A percentile compares a stretch with the other conserved stretches of the same genome.
Evolutionary conservation across 1,284 basidiomycete species (phyloP).

Genomic region (Fomitiporia mediterranea): DNA sequence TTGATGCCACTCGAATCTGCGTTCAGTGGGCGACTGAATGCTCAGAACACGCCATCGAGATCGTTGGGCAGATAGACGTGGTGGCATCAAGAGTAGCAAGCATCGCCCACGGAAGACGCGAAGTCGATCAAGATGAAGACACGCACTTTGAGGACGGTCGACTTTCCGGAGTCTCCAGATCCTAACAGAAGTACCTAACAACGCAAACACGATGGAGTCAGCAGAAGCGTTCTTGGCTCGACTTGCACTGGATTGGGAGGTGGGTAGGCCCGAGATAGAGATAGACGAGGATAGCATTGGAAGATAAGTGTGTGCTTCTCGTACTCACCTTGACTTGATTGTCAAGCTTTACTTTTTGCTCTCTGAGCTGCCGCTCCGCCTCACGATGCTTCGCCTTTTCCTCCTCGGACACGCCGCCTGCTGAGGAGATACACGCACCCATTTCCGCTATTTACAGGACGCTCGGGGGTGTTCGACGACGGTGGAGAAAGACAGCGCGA

Average conservation of each 20-base stretch:
- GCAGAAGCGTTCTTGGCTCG: slow-evolving; percentile 8
- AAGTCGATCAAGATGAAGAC: neutral
- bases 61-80: neutral
- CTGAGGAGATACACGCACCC: slow-evolving; percentile 73
- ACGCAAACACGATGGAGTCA: slow-evolving; percentile 17
- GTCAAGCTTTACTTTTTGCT: slow-evolving; percentile 63
- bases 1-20: neutral
- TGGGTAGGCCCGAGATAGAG: neutral
- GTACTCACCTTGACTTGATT: slow-evolving; percentile 71
- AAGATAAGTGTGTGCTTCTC: neutral
- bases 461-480: too few relatives aligned
- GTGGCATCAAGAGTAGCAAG: neutral
- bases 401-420: slow-evolving; percentile 47
- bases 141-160: slow-evolving; percentile 79
- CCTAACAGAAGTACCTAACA: slow-evolving; percentile 79
- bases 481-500: too few relatives aligned
- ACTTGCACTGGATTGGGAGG: slow-evolving; percentile 1
- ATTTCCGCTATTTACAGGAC: slow-evolving; percentile 36
- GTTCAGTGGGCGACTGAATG: neutral
- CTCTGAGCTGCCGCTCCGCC: slow-evolving; percentile 60
- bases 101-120: neutral
- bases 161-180: slow-evolving; percentile 92
- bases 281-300: slow-evolving; percentile 3
- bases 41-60: neutral
- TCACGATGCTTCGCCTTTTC: slow-evolving; percentile 61